phyloP scores from a whole-genome alignment of 345 rosid species.

The Eucalyptus erythrocorys region DNA sequence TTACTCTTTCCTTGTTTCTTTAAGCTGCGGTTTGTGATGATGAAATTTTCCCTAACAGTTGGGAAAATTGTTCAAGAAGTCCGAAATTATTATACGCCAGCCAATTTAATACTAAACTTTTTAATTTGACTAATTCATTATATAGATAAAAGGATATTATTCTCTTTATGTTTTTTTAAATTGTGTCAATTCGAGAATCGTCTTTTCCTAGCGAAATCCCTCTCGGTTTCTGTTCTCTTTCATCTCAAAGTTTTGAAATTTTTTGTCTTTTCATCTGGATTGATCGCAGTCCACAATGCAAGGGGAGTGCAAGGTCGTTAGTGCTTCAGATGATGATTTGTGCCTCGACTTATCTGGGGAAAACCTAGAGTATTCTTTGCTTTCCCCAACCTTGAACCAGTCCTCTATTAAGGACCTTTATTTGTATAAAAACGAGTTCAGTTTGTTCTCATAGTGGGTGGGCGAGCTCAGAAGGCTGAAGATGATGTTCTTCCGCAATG shows the following conservation, averaged over 20 bases:
- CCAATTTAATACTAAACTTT: not conserved
- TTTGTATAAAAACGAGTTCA: constrained; percentile 60
- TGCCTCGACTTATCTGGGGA: constrained; percentile 59
- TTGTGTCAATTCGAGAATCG: not conserved
- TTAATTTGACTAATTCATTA: not conserved
- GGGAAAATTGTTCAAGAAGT: not conserved
- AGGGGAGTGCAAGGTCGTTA: not conserved
- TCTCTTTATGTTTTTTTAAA: not conserved
- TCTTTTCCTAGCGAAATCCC: not conserved
- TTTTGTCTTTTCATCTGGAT: not conserved
- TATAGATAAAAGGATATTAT: not conserved
- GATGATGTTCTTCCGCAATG: constrained; percentile 67
- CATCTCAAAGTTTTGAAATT: not conserved
- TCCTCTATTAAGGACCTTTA: constrained; percentile 39
- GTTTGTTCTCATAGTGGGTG: constrained; percentile 61
- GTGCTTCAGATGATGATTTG: constrained; percentile 30
- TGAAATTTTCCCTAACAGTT: not conserved
- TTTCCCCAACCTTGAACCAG: constrained; percentile 4
- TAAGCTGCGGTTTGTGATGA: not conserved
- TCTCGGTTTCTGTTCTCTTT: not conserved
- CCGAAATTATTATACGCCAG: accelerated
- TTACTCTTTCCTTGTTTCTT: not conserved
- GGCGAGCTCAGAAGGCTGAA: constrained; percentile 39
- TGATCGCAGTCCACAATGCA: not conserved
- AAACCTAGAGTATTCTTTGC: constrained; percentile 51